Evolutionary conservation across 208 protist species (phyloP).

Genomic region (Trypanosoma boissoni): DNA sequence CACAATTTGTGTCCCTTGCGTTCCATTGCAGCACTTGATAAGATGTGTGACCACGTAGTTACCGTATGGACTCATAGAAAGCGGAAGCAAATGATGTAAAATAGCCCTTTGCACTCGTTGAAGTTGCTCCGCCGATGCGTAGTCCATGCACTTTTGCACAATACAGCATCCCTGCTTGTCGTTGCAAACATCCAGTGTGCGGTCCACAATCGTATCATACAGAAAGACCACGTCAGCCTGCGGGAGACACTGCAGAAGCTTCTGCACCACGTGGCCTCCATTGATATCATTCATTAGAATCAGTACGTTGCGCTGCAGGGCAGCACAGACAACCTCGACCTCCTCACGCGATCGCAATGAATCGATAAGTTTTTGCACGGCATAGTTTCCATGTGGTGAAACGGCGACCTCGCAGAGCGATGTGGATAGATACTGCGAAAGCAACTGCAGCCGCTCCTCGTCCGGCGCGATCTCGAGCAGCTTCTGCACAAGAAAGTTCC

Average conservation of each 20-base stretch:
- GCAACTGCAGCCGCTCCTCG: slow-evolving; percentile 37
- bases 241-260: slow-evolving; percentile 54
- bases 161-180: slow-evolving; percentile 34
- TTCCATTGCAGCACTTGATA: slow-evolving; percentile 55
- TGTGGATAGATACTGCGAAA: slow-evolving; percentile 55
- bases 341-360: slow-evolving; percentile 74
- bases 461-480: slow-evolving; percentile 65
- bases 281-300: slow-evolving; percentile 94
- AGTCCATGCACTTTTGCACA: slow-evolving; percentile 31
- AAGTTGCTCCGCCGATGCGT: slow-evolving; percentile 21
- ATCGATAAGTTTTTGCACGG: slow-evolving; percentile 96
- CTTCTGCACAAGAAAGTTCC: slow-evolving; percentile 97
- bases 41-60: slow-evolving; percentile 98
- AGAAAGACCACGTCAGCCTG: slow-evolving; percentile 50
- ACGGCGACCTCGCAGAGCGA: slow-evolving; percentile 47
- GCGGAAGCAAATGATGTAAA: slow-evolving; percentile 65
- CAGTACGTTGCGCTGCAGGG: slow-evolving; percentile 42
- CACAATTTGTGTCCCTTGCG: slow-evolving; percentile 39
- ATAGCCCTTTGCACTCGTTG: slow-evolving; percentile 36
- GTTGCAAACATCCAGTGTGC: slow-evolving; percentile 20
- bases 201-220: slow-evolving; percentile 23
- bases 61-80: slow-evolving; percentile 90
- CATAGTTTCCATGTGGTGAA: slow-evolving; percentile 93
- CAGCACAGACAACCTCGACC: slow-evolving; percentile 53
- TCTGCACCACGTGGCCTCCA: slow-evolving; percentile 95